Evolutionary conservation across 1,139 yeast species (phyloP).

Genomic region (Arxiozyma slooffiae): DNA sequence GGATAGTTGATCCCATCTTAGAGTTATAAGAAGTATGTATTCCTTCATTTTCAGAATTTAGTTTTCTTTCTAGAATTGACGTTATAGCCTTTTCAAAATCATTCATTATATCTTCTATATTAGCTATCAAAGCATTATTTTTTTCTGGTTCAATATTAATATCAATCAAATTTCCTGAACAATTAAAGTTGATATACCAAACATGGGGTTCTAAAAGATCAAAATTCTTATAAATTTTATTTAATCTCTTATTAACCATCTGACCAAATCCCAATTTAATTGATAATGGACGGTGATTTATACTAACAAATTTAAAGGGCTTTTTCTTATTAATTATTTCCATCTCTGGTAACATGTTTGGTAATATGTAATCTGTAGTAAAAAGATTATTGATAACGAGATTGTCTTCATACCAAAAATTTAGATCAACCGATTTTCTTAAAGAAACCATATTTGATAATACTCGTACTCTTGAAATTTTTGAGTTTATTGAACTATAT

Average conservation of each 20-base stretch:
- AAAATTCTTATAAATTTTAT: slow-evolving; percentile 11
- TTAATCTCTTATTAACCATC: slow-evolving; percentile 18
- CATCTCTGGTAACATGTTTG: slow-evolving; percentile 28
- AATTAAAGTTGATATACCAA: slow-evolving; percentile 27
- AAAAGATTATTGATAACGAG: slow-evolving; percentile 9
- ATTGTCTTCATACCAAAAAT: slow-evolving; percentile 14
- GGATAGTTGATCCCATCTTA: too few species aligned
- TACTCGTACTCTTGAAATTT: slow-evolving; percentile 13
- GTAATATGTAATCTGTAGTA: slow-evolving; percentile 22
- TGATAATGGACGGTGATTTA: slow-evolving; percentile 32
- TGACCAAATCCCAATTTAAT: slow-evolving; percentile 28
- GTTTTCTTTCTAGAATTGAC: background rate
- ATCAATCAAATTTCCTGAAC: slow-evolving; percentile 26
- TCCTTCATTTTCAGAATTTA: background rate
- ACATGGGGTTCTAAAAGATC: slow-evolving; percentile 25
- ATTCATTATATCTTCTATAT: slow-evolving; percentile 4
- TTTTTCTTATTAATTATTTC: slow-evolving; percentile 19
- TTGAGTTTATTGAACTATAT: slow-evolving; percentile 19
- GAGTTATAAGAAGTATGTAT: background rate
- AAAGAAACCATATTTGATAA: slow-evolving; percentile 17
- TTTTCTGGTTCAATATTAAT: slow-evolving; percentile 41
- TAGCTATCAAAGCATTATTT: slow-evolving; percentile 32
- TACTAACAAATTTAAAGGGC: slow-evolving; percentile 23
- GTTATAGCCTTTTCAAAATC: background rate
- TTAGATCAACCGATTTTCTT: slow-evolving; percentile 10